Percentiles rank a stretch among this genome's conserved stretches.
These are phyloP conservation scores for Kodamaea kaohsiungensis DNA, from an alignment of 805 yeast genomes.

Conservation along the genomic window DNA sequence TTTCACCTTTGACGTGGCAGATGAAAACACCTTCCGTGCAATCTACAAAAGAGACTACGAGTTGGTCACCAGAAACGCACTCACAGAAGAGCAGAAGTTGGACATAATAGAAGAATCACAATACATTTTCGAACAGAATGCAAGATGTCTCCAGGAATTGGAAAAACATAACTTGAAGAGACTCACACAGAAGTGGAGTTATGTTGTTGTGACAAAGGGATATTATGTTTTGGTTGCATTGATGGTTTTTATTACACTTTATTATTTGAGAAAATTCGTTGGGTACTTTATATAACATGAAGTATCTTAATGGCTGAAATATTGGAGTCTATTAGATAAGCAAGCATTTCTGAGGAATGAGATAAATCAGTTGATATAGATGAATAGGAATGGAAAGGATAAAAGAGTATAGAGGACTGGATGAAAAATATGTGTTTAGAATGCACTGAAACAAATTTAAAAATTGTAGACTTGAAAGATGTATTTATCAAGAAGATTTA, in stretches of 20 bases:
- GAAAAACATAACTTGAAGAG: conserved; percentile 63
- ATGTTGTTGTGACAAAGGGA: conserved; percentile 53
- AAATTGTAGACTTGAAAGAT: too few species aligned
- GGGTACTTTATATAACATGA: not conserved
- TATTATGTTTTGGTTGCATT: conserved; percentile 44
- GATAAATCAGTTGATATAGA: not conserved
- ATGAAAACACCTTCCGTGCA: conserved; percentile 63
- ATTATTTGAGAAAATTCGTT: conserved; percentile 34
- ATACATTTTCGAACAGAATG: conserved; percentile 64
- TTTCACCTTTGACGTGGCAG: conserved; percentile 68
- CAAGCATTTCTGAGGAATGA: too few species aligned
- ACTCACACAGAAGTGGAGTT: conserved; percentile 55
- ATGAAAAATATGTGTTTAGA: too few species aligned
- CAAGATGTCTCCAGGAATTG: conserved; percentile 61
- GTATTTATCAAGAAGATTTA: too few species aligned
- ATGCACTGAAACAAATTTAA: too few species aligned
- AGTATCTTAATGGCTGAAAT: not conserved
- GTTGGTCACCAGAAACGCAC: conserved; percentile 66
- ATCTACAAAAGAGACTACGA: conserved; percentile 76
- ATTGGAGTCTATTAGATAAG: not conserved
- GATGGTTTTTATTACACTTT: conserved; percentile 31
- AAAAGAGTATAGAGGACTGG: not conserved
- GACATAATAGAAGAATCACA: conserved; percentile 69
- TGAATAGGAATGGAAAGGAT: not conserved
- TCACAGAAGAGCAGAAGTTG: conserved; percentile 69